Conservation (phyloP, 208 protist species). For the Tritrichomonas foetus region DNA sequence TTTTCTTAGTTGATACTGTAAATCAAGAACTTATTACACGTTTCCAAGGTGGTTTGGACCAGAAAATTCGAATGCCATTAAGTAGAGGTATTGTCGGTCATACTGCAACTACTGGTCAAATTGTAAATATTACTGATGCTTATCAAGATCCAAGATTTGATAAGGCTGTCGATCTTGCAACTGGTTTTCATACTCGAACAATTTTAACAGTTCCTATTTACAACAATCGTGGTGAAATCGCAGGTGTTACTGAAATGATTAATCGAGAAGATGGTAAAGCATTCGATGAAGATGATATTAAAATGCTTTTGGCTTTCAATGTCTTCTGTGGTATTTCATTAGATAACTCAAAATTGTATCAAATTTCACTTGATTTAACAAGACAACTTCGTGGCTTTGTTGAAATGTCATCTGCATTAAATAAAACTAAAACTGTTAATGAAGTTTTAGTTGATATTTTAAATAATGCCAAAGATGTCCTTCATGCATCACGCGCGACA, state of each 20-base stretch:
- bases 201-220: slow-evolving; percentile 58
- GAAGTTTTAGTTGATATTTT: background rate
- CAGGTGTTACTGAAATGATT: slow-evolving; percentile 56
- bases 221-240: slow-evolving; percentile 50
- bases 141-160: slow-evolving; percentile 61
- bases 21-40: slow-evolving; percentile 35
- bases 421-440: background rate
- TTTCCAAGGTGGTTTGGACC: background rate
- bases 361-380: background rate
- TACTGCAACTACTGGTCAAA: slow-evolving; percentile 49
- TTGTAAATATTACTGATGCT: slow-evolving; percentile 55
- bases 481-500: background rate
- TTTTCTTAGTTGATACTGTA: slow-evolving; percentile 47
- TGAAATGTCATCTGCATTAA: background rate
- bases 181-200: slow-evolving; percentile 56
- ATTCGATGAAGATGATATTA: slow-evolving; percentile 28
- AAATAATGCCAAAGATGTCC: background rate
- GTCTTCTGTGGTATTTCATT: slow-evolving; percentile 33
- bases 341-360: background rate
- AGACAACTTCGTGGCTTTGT: slow-evolving; percentile 15
- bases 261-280: slow-evolving; percentile 43
- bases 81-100: slow-evolving; percentile 49
- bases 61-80: slow-evolving; percentile 43
- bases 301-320: background rate
- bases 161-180: slow-evolving; percentile 50